phyloP scores from a whole-genome alignment of 129 eudicot species.

The Apium graveolens region DNA sequence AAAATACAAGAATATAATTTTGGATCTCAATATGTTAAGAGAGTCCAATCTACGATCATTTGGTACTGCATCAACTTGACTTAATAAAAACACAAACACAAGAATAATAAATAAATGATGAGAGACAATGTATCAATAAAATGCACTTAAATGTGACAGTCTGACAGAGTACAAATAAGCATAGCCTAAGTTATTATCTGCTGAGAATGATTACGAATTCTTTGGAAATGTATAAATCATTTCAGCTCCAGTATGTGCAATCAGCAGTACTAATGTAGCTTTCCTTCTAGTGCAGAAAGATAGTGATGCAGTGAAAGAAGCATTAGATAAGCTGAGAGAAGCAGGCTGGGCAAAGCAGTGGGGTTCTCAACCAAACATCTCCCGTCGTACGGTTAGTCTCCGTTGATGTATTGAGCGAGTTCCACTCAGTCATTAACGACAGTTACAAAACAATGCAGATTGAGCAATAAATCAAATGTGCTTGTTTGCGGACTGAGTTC shows the following conservation, averaged over 20 bases:
- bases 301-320: slow-evolving; percentile 86
- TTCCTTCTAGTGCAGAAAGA: slow-evolving; percentile 49
- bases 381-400: slow-evolving; percentile 86
- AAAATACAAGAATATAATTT: too few species aligned
- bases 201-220: not conserved
- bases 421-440: slow-evolving; percentile 1
- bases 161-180: not conserved
- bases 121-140: not conserved
- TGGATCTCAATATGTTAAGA: too few species aligned
- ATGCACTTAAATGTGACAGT: not conserved
- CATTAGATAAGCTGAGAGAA: slow-evolving; percentile 77
- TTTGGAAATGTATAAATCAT: not conserved
- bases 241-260: not conserved
- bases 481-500: not conserved
- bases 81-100: too few species aligned
- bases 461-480: not conserved
- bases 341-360: slow-evolving; percentile 93
- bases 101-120: too few species aligned
- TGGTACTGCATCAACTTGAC: too few species aligned
- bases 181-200: not conserved
- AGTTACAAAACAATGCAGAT: slow-evolving; percentile 11
- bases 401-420: slow-evolving; percentile 8
- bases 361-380: slow-evolving; percentile 94
- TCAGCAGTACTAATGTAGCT: not conserved
- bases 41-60: too few species aligned